Evolutionary conservation across 106 monocot genomes (phyloP), one percentile per base, ranked within the genome.

Genomic region (Triglochin maritima): DNA sequence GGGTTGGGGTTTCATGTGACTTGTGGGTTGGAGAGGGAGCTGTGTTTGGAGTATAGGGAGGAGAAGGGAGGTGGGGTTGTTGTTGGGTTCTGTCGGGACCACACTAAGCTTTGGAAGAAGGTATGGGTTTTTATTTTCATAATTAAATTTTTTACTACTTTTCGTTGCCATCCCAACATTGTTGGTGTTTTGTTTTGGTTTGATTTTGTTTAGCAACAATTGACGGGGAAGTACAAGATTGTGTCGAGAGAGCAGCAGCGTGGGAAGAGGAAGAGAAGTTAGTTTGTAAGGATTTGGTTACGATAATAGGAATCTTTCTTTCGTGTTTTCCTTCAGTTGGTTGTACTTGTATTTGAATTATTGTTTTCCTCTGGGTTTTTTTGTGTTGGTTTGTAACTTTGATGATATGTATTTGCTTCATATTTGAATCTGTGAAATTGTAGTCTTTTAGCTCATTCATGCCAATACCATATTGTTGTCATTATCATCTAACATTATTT

Each of bases 101-200:
- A 96, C 60, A 88, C 95, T 8, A 17, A 70, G 69, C 78, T 96
- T 12, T 91, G 90, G 95, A 75, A 80, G 70, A 90, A 91, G 87
- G 95, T 88, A 77, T 15, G 1, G 2, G 43, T 42, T 50, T 70
- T 71, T 64, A 10, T 49, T 58, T 6, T 5, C 44, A 13, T 14
- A 16, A 14, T 15, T 29, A 46, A 4, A 44, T 52, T 52, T 52
- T 3, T 6, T 43, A 12, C 52, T 29, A n/a, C n/a, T 29, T 17
- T 16, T 50, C 12, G n/a, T 52, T 11, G 7, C 44, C 4, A 49
- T 63, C 68, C 7, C 54, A 46, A 44, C 17, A 29, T 29, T 29
- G 29, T 29, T 29, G 29, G 29, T 29, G 29, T 29, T 29, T 29
- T 29, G 29, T 46, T 5, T 44, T 43, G 5, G 9, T 58, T 10